phyloP scores from a whole-genome alignment of 257 asterid genomes.

The Thymus quinquecostatus region DNA sequence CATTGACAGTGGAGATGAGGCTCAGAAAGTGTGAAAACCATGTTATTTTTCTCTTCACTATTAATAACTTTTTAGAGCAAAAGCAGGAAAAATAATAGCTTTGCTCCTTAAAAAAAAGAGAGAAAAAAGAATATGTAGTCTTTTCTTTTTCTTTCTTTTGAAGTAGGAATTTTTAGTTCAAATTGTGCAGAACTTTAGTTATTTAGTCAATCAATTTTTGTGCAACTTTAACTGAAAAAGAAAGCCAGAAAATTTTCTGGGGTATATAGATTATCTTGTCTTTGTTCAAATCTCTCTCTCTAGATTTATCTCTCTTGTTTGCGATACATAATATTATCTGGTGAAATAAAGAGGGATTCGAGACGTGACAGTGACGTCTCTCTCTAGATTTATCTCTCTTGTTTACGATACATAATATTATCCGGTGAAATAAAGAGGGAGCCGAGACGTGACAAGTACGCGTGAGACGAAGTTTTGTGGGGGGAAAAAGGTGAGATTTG shows the following conservation, averaged over 20 bases:
- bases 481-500: slow-evolving; percentile 26
- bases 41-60: not conserved
- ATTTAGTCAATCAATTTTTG: slow-evolving; percentile 36
- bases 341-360: not conserved
- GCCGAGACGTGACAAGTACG: not conserved
- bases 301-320: slow-evolving; percentile 2
- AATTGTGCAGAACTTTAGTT: slow-evolving; percentile 26
- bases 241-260: slow-evolving; percentile 25
- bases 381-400: not conserved
- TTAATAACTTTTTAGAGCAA: slow-evolving; percentile 28
- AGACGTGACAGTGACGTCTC: not conserved
- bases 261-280: not conserved
- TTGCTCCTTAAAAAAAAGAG: not conserved
- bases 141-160: too few relatives aligned
- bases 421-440: not conserved
- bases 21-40: slow-evolving; percentile 46
- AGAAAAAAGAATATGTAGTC: slow-evolving; percentile 10
- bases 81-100: not conserved
- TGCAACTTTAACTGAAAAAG: slow-evolving; percentile 36
- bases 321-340: not conserved
- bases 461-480: not conserved
- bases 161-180: not conserved
- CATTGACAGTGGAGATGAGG: slow-evolving; percentile 50
- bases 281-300: too few relatives aligned
- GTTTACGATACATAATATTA: slow-evolving; percentile 1